Evolutionary conservation across 352 stramenopile species (phyloP).

Genomic region (Phytophthora podocarpi): DNA sequence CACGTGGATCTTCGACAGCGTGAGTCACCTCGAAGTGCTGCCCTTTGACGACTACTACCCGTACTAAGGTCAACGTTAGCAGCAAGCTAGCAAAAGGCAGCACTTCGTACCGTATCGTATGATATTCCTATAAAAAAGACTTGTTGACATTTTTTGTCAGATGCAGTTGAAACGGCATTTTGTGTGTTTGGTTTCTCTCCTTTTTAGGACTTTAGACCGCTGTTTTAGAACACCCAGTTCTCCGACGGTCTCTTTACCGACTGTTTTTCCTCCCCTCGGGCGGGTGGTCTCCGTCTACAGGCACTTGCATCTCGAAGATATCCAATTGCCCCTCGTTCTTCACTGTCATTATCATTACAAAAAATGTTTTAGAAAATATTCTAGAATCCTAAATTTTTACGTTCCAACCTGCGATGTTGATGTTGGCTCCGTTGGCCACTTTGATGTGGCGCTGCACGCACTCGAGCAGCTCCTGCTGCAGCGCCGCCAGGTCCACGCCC

Average conservation of each 20-base stretch:
- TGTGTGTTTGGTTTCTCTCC: constrained; percentile 7
- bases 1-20: constrained; percentile 89
- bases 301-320: constrained; percentile 92
- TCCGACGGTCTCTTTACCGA: constrained; percentile 19
- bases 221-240: background rate
- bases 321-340: constrained; percentile 89
- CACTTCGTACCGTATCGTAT: no score
- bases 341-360: constrained; percentile 46
- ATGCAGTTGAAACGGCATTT: no score
- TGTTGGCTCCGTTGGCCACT: constrained; percentile 85
- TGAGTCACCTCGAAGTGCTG: constrained; percentile 82
- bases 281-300: constrained; percentile 61
- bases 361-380: background rate
- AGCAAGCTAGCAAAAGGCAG: no score
- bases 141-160: no score
- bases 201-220: background rate
- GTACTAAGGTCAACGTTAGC: constrained; percentile 45
- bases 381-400: background rate
- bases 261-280: constrained; percentile 13
- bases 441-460: constrained; percentile 90
- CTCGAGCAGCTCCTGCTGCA: constrained; percentile 85
- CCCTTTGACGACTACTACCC: constrained; percentile 89
- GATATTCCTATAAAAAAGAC: no score
- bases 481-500: constrained; percentile 75
- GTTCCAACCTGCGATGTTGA: constrained; percentile 88